These are phyloP conservation scores for Simmondsia chinensis DNA, from an alignment of 148 eudicot genomes.

Conservation along the genomic window DNA sequence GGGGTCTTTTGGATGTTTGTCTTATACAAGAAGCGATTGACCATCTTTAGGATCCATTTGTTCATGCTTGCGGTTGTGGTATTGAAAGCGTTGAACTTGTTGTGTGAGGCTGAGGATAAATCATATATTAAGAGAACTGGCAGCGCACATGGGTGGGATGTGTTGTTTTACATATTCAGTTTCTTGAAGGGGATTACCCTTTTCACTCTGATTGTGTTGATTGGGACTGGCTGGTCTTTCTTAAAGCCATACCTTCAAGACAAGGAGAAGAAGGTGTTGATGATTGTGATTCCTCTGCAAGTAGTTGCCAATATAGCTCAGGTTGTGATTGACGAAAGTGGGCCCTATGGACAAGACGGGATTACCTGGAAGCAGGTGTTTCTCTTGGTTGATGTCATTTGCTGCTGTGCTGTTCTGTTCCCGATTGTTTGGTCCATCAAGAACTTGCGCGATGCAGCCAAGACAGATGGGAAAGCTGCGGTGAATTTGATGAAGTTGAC, in stretches of 20 bases:
- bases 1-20: slow-evolving; percentile 26
- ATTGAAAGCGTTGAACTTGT: slow-evolving; percentile 45
- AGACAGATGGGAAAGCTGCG: slow-evolving; percentile 77
- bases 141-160: slow-evolving; percentile 76
- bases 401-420: slow-evolving; percentile 71
- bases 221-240: slow-evolving; percentile 89
- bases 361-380: slow-evolving; percentile 79
- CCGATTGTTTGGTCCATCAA: slow-evolving; percentile 86
- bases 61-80: slow-evolving; percentile 62
- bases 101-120: slow-evolving; percentile 80
- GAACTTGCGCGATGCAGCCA: slow-evolving; percentile 58
- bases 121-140: slow-evolving; percentile 58
- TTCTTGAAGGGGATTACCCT: slow-evolving; percentile 50
- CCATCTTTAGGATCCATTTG: slow-evolving; percentile 47
- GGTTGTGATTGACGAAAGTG: slow-evolving; percentile 59
- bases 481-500: slow-evolving; percentile 67
- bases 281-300: slow-evolving; percentile 74
- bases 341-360: slow-evolving; percentile 56
- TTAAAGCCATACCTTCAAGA: slow-evolving; percentile 71
- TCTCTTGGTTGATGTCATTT: slow-evolving; percentile 59
- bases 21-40: slow-evolving; percentile 31
- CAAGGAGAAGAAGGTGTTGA: slow-evolving; percentile 70
- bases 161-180: slow-evolving; percentile 58
- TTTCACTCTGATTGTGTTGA: slow-evolving; percentile 73
- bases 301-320: slow-evolving; percentile 68